A percentile compares a stretch with the other conserved stretches of the same genome.
phyloP scores from a whole-genome alignment of 169 alveolate genomes.

The Cardiosporidium cionae region DNA sequence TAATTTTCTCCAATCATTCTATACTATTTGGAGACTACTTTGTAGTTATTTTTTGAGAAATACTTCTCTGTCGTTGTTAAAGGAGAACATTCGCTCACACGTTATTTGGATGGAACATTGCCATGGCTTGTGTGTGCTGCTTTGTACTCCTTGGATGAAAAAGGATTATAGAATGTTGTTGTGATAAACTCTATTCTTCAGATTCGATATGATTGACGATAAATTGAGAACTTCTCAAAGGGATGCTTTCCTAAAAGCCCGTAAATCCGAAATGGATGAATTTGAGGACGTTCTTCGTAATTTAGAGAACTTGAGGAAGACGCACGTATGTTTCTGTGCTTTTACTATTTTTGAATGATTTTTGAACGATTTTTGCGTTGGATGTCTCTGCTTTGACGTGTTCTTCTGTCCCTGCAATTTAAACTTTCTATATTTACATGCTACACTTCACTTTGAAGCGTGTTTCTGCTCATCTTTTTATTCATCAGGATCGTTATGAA shows the following conservation, averaged over 20 bases:
- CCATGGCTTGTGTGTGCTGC: not conserved
- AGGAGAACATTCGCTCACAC: not conserved
- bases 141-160: not conserved
- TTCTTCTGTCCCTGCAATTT: not conserved
- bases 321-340: constrained; percentile 14
- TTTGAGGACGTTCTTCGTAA: constrained; percentile 15
- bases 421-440: not conserved
- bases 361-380: not conserved
- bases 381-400: not conserved
- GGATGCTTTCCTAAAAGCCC: constrained; percentile 15
- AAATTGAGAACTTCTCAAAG: constrained; percentile 25
- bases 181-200: not conserved
- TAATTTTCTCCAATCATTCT: not conserved
- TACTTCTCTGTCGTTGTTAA: not conserved
- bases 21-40: not conserved
- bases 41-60: not conserved
- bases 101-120: not conserved
- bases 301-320: constrained; percentile 21
- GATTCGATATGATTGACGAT: constrained; percentile 34
- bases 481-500: constrained; percentile 26
- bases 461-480: not conserved
- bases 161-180: constrained; percentile 14
- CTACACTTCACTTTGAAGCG: not conserved
- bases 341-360: not conserved
- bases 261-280: constrained; percentile 22